Conservation (phyloP, 441 rosid species). For the Erodium chrysanthum region DNA sequence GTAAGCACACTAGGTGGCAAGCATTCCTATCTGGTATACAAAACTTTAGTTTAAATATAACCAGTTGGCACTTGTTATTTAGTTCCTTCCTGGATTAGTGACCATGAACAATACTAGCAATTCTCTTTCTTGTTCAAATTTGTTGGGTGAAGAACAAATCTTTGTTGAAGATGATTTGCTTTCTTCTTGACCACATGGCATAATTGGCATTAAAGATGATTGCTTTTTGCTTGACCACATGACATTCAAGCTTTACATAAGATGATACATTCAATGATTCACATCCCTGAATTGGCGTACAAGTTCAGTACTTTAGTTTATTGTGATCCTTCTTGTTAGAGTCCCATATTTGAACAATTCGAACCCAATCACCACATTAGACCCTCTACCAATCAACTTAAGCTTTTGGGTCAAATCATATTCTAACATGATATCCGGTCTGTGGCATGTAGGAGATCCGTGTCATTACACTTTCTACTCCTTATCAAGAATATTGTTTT, state of each 20-base stretch:
- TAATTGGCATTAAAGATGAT: not conserved
- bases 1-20: slow-evolving; percentile 32
- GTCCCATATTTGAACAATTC: not conserved
- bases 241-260: not conserved
- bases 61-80: not conserved
- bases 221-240: not conserved
- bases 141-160: not conserved
- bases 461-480: not conserved
- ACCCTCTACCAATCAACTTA: not conserved
- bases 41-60: not conserved
- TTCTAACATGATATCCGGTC: not conserved
- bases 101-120: not conserved
- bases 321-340: not conserved
- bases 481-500: not conserved
- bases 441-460: not conserved
- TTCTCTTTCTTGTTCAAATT: not conserved
- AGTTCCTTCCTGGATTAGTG: not conserved
- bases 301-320: not conserved
- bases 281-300: not conserved
- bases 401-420: not conserved
- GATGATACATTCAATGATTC: not conserved
- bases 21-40: not conserved
- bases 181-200: not conserved
- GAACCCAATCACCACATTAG: not conserved
- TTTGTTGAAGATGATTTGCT: not conserved